These are phyloP conservation scores for Ottelia alismoides DNA, from an alignment of 106 monocot species.

Conservation along the genomic window DNA sequence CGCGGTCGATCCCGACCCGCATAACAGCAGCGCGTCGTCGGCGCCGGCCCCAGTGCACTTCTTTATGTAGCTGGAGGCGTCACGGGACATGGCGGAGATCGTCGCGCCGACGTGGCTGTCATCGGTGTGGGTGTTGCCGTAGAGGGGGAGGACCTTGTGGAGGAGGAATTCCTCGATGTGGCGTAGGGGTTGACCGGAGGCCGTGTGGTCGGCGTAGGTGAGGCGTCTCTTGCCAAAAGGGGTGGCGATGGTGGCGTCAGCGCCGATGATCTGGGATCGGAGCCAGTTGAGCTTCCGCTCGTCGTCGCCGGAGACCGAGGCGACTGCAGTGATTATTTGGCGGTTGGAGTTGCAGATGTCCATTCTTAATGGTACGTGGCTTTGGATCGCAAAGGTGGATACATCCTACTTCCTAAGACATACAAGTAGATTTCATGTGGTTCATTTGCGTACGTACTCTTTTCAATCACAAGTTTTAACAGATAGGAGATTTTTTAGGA, in stretches of 20 bases:
- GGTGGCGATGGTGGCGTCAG: constrained; percentile 15
- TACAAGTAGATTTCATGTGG: too few species aligned
- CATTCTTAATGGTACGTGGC: too few species aligned
- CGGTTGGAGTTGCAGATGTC: too few species aligned
- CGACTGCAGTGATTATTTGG: too few species aligned
- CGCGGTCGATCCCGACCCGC: constrained; percentile 34
- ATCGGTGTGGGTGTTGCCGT: constrained; percentile 44
- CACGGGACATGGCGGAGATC: constrained; percentile 15
- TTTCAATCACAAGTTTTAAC: too few species aligned
- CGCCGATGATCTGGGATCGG: constrained; percentile 26
- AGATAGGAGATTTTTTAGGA: too few species aligned
- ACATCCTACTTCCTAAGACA: too few species aligned
- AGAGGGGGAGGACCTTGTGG: constrained; percentile 32
- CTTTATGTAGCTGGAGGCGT: constrained; percentile 35
- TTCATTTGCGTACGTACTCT: too few species aligned
- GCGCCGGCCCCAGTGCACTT: constrained; percentile 18
- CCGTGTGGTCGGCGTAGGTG: too few species aligned
- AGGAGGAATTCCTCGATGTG: constrained; percentile 33
- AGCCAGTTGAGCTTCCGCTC: constrained; percentile 22
- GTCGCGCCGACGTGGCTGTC: constrained; percentile 32
- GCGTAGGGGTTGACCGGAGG: constrained; percentile 25
- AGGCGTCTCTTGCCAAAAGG: constrained; percentile 26
- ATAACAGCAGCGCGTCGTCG: constrained; percentile 26
- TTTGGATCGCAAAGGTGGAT: too few species aligned
- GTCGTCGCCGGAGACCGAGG: too few species aligned